Evolutionary conservation across 139 green algal species (phyloP).

Genomic region (Raphidocelis subcapitata): DNA sequence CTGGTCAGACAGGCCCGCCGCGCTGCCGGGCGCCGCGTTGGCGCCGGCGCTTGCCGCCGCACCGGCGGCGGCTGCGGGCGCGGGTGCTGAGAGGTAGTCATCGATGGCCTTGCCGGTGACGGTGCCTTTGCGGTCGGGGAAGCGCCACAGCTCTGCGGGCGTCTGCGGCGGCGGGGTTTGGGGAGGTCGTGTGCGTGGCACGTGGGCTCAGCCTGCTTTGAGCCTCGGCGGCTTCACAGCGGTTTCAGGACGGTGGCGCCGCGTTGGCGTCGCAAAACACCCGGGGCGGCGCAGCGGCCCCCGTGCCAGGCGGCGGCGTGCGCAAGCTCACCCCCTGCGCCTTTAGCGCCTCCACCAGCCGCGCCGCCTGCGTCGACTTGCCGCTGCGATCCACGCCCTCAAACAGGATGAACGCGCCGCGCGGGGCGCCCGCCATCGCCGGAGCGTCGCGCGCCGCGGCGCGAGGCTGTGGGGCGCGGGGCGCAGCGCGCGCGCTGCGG

Average conservation of each 20-base stretch:
- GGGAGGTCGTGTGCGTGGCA: too few relatives aligned
- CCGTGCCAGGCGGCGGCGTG: too few relatives aligned
- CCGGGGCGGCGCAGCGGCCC: too few relatives aligned
- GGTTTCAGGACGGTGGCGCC: too few relatives aligned
- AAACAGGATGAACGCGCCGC: constrained; percentile 93
- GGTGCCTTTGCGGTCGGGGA: constrained; percentile 85
- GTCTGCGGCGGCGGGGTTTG: constrained; percentile 31
- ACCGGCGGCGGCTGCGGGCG: neutral
- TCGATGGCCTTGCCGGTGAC: constrained; percentile 84
- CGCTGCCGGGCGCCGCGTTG: neutral
- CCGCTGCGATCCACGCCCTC: constrained; percentile 93
- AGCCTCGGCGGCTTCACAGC: too few relatives aligned
- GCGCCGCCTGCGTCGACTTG: constrained; percentile 90
- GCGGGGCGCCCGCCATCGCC: neutral
- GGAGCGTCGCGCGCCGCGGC: too few relatives aligned
- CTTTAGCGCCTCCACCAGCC: constrained; percentile 74
- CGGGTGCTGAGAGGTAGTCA: constrained; percentile 68
- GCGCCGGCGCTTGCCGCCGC: too few relatives aligned
- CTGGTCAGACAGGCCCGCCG: constrained; percentile 48
- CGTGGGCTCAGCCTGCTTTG: too few relatives aligned
- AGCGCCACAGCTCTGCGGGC: constrained; percentile 80
- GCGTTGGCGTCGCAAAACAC: too few relatives aligned
- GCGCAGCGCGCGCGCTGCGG: too few relatives aligned
- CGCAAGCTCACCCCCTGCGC: constrained; percentile 44
- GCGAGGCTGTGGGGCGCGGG: too few relatives aligned